Conservation (phyloP, 768 basidiomycete species). For the Termitomyces sp. region DNA sequence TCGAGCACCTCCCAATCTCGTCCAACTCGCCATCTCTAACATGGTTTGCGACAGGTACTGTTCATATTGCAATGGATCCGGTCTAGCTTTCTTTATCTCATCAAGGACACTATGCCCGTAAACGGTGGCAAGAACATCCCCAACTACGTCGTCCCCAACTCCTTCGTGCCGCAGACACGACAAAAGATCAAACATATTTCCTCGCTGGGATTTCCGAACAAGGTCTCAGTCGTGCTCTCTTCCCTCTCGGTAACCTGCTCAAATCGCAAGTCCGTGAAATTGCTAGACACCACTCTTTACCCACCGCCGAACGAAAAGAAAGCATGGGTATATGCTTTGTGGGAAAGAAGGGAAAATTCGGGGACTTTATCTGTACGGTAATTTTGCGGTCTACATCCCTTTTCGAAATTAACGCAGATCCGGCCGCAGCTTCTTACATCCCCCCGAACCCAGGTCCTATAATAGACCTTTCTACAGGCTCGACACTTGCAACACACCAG, state of each 20-base stretch:
- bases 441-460: constrained; percentile 65
- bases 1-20: constrained; percentile 48
- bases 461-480: constrained; percentile 49
- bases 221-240: neutral
- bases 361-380: constrained; percentile 62
- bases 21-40: constrained; percentile 22
- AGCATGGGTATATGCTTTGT: constrained; percentile 97
- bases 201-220: neutral
- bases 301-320: constrained; percentile 49
- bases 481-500: constrained; percentile 51
- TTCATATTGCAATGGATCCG: neutral
- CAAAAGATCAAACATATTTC: constrained; percentile 93
- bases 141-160: constrained; percentile 39
- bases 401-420: neutral
- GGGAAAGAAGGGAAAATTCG: constrained; percentile 71
- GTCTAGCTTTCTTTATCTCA: neutral
- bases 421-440: constrained; percentile 68
- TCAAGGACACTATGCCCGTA: constrained; percentile 83
- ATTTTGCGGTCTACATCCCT: neutral
- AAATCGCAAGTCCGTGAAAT: constrained; percentile 42
- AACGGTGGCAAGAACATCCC: constrained; percentile 37
- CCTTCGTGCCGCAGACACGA: constrained; percentile 46
- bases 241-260: constrained; percentile 36
- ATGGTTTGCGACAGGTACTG: constrained; percentile 80
- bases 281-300: constrained; percentile 32